Evolutionary conservation across 164 flowering plant genomes (phyloP).

Genomic region (Platanus orientalis): DNA sequence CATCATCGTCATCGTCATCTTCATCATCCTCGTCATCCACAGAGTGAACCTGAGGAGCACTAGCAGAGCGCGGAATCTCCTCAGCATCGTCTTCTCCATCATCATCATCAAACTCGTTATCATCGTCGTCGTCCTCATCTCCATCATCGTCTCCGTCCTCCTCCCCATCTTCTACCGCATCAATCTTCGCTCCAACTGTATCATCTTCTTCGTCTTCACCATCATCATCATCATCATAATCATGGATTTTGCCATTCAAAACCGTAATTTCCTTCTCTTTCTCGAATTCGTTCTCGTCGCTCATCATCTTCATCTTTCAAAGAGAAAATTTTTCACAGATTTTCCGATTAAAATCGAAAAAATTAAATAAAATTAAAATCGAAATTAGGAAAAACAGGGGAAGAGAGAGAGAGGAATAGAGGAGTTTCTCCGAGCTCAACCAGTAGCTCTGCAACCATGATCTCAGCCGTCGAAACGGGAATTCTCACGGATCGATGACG

Average conservation of each 20-base stretch:
- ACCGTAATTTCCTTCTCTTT: constrained; percentile 28
- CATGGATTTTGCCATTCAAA: constrained; percentile 24
- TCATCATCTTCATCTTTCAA: constrained; percentile 21
- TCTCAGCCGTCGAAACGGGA: constrained; percentile 33
- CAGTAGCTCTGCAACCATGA: constrained; percentile 35
- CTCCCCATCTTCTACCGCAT: constrained; percentile 5
- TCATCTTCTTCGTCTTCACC: constrained; percentile 29
- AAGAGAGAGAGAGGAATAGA: constrained; percentile 18
- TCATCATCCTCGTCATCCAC: constrained; percentile 12
- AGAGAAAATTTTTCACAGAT: background rate
- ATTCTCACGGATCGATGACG: constrained; percentile 47
- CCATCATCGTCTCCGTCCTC: constrained; percentile 29
- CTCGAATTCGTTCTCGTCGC: constrained; percentile 26
- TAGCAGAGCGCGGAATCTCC: constrained; percentile 17
- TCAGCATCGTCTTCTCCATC: constrained; percentile 5
- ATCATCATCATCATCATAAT: constrained; percentile 6
- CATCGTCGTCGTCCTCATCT: constrained; percentile 7
- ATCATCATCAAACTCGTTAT: constrained; percentile 14
- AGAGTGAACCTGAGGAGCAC: constrained; percentile 21
- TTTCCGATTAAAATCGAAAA: constrained; percentile 1
- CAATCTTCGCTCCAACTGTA: constrained; percentile 21
- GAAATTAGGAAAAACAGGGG: constrained; percentile 13
- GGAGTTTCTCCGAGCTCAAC: constrained; percentile 26
- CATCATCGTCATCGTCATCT: constrained; percentile 10
- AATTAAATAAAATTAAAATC: constrained; percentile 4